These are phyloP conservation scores for Scheffersomyces spartinae DNA, from an alignment of 805 yeast species.

Conservation along the genomic window DNA sequence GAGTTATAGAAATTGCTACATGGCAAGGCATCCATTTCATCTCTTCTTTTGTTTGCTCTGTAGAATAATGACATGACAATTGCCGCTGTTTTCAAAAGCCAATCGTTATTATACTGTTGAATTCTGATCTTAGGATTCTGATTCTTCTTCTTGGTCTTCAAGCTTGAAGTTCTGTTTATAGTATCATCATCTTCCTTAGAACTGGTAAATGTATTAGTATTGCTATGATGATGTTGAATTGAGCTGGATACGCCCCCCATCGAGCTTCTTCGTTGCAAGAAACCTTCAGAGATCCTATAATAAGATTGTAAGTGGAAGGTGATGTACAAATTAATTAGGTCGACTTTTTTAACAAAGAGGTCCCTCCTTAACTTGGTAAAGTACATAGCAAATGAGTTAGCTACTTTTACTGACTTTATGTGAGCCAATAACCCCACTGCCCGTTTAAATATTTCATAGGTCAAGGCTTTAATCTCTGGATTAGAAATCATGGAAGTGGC, in stretches of 20 bases:
- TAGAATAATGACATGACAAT: conserved; percentile 43
- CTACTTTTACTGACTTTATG: conserved; percentile 23
- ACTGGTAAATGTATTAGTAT: neutral
- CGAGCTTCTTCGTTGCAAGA: conserved; percentile 8
- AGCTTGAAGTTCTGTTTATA: neutral
- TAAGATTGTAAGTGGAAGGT: conserved; percentile 62
- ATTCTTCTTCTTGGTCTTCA: conserved; percentile 5
- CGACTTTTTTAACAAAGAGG: conserved; percentile 43
- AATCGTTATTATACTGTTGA: conserved; percentile 62
- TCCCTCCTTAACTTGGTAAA: conserved; percentile 32
- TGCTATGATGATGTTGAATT: conserved; percentile 4
- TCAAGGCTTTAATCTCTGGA: conserved; percentile 40
- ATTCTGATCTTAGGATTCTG: conserved; percentile 29
- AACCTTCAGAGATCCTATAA: conserved; percentile 11
- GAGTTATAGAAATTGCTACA: conserved; percentile 59
- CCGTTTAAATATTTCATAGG: conserved; percentile 63
- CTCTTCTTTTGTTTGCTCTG: conserved; percentile 36
- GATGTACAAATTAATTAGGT: conserved; percentile 62
- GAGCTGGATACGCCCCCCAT: too few relatives aligned
- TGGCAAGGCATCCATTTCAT: conserved; percentile 9
- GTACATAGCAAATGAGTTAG: conserved; percentile 42
- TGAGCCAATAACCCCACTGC: conserved; percentile 57
- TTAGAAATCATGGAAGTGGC: conserved; percentile 22
- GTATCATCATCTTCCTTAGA: conserved; percentile 6
- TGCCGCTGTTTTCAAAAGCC: conserved; percentile 69